Evolutionary conservation across 164 flowering plant genomes (phyloP).

Genomic region (Platanus orientalis): DNA sequence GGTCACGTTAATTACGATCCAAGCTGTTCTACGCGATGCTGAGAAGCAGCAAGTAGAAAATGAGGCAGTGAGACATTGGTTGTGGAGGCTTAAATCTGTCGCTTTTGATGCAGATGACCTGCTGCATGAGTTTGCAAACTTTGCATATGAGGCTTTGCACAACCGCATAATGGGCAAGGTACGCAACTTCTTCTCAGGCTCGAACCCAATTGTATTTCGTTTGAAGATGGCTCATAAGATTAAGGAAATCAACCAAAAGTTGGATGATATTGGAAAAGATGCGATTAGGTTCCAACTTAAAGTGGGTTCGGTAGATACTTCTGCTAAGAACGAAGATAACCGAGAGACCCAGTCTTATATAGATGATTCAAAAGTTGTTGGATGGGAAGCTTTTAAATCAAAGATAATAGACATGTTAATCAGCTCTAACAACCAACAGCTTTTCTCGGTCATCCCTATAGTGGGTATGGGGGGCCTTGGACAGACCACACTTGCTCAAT

Average conservation of each 20-base stretch:
- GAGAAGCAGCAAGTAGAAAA: no score
- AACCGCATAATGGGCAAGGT: conserved; percentile 6
- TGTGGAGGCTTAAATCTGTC: no score
- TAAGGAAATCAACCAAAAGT: neutral
- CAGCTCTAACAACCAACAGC: neutral
- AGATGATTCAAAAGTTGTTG: neutral
- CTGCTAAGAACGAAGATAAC: neutral
- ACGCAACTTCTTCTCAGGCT: conserved; percentile 1
- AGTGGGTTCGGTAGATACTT: neutral
- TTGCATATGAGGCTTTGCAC: no score
- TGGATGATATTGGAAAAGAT: neutral
- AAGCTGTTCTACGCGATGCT: no score
- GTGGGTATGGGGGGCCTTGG: no score
- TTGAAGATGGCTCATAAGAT: no score
- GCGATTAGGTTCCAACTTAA: no score
- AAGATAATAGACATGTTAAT: no score
- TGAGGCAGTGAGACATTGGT: no score
- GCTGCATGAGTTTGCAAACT: conserved; percentile 10
- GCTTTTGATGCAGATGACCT: conserved; percentile 9
- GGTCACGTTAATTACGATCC: no score
- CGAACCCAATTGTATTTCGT: neutral
- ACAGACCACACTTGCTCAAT: no score
- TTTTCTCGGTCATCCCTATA: neutral
- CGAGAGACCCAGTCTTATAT: neutral
- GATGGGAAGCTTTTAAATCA: neutral